A percentile compares a stretch with the other conserved stretches of the same genome.
Evolutionary conservation across 2,329 filamentous ascomycete species (phyloP).

Genomic region (Xylariaceae sp.): DNA sequence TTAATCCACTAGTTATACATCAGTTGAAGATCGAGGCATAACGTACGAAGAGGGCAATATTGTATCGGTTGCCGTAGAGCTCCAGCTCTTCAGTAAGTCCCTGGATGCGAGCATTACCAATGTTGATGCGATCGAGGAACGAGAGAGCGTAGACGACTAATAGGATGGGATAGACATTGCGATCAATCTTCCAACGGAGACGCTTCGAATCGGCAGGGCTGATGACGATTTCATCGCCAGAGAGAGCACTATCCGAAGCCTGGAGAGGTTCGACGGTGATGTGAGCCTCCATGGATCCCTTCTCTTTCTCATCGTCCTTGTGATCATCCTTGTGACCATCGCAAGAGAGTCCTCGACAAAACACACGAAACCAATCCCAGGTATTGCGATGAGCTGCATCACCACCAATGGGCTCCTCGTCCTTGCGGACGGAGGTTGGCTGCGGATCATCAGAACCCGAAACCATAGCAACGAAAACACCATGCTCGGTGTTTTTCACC

Average conservation of each 20-base stretch:
- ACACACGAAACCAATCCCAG: background rate
- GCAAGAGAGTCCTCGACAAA: background rate
- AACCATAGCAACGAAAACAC: background rate
- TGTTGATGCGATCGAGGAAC: conserved; percentile 44
- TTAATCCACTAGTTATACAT: background rate
- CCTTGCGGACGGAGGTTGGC: background rate
- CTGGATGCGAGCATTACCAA: conserved; percentile 45
- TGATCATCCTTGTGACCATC: no score
- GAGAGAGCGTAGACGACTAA: conserved; percentile 42
- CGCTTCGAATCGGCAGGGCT: conserved; percentile 35
- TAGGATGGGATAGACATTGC: conserved; percentile 39
- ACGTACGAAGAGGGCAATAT: conserved; percentile 39
- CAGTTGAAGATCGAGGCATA: conserved; percentile 10
- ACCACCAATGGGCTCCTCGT: background rate
- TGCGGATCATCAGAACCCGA: background rate
- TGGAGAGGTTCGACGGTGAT: background rate
- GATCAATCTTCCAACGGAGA: conserved; percentile 41
- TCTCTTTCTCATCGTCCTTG: background rate
- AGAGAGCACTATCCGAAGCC: background rate
- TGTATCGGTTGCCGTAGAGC: conserved; percentile 41
- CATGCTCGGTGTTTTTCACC: background rate
- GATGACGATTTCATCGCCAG: conserved; percentile 21
- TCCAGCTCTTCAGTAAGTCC: conserved; percentile 41
- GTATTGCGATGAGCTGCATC: background rate
- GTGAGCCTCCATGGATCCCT: background rate